Percentiles rank a stretch among this genome's conserved stretches.
phyloP scores from a whole-genome alignment of 179 eudicot genomes.

The Beta macrorhiza region DNA sequence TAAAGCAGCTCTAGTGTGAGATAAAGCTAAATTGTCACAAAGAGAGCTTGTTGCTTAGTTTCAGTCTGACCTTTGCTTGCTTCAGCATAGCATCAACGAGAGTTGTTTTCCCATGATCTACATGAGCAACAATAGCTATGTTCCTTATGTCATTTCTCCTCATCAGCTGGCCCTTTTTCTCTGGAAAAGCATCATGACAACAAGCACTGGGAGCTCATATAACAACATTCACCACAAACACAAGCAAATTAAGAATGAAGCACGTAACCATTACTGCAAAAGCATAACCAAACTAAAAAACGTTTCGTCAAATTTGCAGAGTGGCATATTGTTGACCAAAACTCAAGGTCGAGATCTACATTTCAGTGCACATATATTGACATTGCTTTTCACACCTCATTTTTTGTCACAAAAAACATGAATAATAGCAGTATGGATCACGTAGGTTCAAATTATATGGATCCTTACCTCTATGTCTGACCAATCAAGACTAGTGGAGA shows the following conservation, averaged over 20 bases:
- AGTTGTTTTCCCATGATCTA: slow-evolving; percentile 98
- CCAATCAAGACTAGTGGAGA: not conserved
- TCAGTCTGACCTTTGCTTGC: slow-evolving; percentile 78
- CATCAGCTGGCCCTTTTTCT: slow-evolving; percentile 50
- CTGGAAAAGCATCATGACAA: slow-evolving; percentile 33
- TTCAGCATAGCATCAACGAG: slow-evolving; percentile 90
- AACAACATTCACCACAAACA: not conserved
- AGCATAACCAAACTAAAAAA: not conserved
- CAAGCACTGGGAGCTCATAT: not conserved
- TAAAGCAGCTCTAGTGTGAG: not conserved
- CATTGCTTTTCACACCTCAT: not conserved
- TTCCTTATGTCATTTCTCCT: slow-evolving; percentile 88
- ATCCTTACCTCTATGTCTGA: not conserved
- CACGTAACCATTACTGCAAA: not conserved
- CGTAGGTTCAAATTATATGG: not conserved
- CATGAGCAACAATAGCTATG: slow-evolving; percentile 98
- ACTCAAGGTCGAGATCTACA: not conserved
- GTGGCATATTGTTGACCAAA: not conserved
- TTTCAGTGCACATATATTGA: not conserved
- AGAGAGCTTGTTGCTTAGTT: not conserved
- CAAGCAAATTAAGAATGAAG: not conserved
- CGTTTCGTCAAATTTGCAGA: not conserved
- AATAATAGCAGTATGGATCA: not conserved
- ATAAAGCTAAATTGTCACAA: not conserved
- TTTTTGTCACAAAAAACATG: not conserved